A percentile compares a stretch with the other conserved stretches of the same genome.
phyloP scores from a whole-genome alignment of 176 grass and related monocot species.

The Oryza nivara region DNA sequence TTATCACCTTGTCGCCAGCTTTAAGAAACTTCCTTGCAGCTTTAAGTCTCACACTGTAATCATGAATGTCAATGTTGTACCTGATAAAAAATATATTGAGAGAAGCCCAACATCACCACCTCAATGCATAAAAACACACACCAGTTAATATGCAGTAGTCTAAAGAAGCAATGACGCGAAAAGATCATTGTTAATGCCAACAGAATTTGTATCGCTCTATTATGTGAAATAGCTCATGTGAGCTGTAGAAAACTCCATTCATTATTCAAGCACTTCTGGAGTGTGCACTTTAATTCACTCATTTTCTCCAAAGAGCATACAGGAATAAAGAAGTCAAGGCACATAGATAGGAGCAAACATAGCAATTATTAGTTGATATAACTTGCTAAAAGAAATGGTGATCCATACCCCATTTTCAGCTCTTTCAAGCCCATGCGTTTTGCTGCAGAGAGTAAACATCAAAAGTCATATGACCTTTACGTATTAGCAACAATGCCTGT shows the following conservation, averaged over 20 bases:
- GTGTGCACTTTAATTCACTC: not conserved
- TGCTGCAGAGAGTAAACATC: conserved; percentile 50
- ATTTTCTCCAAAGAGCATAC: not conserved
- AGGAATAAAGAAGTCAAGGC: not conserved
- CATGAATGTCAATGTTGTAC: conserved; percentile 90
- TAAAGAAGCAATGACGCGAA: not conserved
- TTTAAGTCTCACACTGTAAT: conserved; percentile 86
- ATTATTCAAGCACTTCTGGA: not conserved
- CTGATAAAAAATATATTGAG: conserved; percentile 48
- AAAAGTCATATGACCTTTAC: conserved; percentile 21
- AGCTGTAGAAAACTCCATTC: not conserved
- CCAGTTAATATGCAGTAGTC: conserved; percentile 2
- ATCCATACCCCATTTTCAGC: conserved; percentile 88
- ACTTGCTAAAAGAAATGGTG: conserved; percentile 7
- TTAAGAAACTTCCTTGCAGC: conserved; percentile 91
- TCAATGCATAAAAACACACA: not conserved
- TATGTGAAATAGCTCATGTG: not conserved
- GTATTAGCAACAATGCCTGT: not conserved
- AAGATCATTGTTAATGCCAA: conserved; percentile 9
- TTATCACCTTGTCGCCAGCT: conserved; percentile 85
- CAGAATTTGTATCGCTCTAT: not conserved
- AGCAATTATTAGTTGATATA: not conserved
- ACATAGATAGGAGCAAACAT: not conserved
- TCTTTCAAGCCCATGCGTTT: conserved; percentile 81
- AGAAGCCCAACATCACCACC: not conserved